A percentile compares a stretch with the other conserved stretches of the same genome.
These are phyloP conservation scores for Apiosordaria backusii DNA, from an alignment of 495 filamentous ascomycete genomes.

Conservation along the genomic window DNA sequence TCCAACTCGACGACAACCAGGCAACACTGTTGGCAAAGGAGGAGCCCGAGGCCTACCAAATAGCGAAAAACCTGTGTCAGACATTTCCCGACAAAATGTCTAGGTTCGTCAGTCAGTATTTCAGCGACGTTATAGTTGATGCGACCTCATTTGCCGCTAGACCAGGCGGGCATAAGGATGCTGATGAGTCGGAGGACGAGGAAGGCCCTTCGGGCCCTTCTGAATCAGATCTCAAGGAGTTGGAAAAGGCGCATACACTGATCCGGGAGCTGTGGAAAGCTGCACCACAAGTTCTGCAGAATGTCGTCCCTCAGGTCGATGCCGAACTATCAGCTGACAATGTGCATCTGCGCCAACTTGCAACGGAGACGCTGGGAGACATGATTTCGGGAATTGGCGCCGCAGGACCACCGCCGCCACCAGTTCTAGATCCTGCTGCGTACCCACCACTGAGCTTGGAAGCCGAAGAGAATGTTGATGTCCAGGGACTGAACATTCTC, in stretches of 20 bases:
- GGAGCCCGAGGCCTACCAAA: slow-evolving; percentile 86
- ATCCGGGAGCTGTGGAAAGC: slow-evolving; percentile 93
- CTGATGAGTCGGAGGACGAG: slow-evolving; percentile 72
- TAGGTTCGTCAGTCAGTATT: slow-evolving; percentile 89
- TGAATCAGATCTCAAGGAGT: slow-evolving; percentile 79
- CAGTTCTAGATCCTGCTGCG: slow-evolving; percentile 69
- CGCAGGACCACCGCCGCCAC: slow-evolving; percentile 72
- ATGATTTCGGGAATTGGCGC: slow-evolving; percentile 89
- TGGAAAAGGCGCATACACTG: slow-evolving; percentile 83
- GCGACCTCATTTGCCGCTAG: slow-evolving; percentile 58
- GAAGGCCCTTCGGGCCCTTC: slow-evolving; percentile 56
- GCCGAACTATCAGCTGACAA: slow-evolving; percentile 90
- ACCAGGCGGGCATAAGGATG: slow-evolving; percentile 47
- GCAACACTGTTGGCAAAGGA: slow-evolving; percentile 78
- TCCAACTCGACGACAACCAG: slow-evolving; percentile 50
- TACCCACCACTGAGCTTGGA: slow-evolving; percentile 73
- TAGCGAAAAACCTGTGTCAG: slow-evolving; percentile 93
- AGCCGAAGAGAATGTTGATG: slow-evolving; percentile 47
- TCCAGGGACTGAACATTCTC: slow-evolving; percentile 56
- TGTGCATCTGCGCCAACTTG: slow-evolving; percentile 74
- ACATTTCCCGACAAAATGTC: slow-evolving; percentile 90
- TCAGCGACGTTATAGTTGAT: slow-evolving; percentile 92
- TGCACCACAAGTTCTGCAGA: slow-evolving; percentile 80
- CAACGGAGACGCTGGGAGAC: slow-evolving; percentile 90
- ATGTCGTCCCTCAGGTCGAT: slow-evolving; percentile 92